phyloP scores from a whole-genome alignment of 106 monocot species.

The Allium cepa region DNA sequence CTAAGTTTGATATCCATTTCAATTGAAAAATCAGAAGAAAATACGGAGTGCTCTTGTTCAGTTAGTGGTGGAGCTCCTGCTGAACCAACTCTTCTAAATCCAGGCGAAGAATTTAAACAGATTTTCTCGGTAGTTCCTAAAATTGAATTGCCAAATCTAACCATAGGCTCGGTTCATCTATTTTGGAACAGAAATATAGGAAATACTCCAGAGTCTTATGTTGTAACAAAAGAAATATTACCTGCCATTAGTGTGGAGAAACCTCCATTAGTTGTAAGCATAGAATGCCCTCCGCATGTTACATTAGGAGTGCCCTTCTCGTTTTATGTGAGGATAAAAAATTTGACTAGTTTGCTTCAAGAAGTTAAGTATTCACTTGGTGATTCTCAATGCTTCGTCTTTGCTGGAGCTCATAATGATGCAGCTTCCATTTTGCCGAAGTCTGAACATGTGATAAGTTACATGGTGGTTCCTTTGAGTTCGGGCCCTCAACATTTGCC shows the following conservation, averaged over 20 bases:
- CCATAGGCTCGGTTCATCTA: constrained; percentile 46
- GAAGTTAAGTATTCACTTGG: constrained; percentile 80
- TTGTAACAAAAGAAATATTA: constrained; percentile 47
- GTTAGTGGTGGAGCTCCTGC: constrained; percentile 27
- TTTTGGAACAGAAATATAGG: constrained; percentile 49
- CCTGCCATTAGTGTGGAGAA: constrained; percentile 58
- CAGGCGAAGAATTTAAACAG: constrained; percentile 77
- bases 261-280: constrained; percentile 57
- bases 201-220: constrained; percentile 9
- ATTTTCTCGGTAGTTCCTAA: constrained; percentile 60
- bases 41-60: constrained; percentile 15
- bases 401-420: constrained; percentile 67
- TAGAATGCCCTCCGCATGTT: constrained; percentile 80
- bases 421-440: constrained; percentile 55
- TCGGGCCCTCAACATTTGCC: constrained; percentile 76
- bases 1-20: constrained; percentile 43
- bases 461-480: constrained; percentile 68
- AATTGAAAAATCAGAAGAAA: constrained; percentile 28
- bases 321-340: constrained; percentile 50
- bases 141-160: constrained; percentile 24
- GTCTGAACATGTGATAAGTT: constrained; percentile 54
- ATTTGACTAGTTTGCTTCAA: constrained; percentile 74
- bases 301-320: constrained; percentile 72
- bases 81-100: constrained; percentile 30
- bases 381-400: constrained; percentile 90